These are phyloP conservation scores for Colletotrichum australisinense DNA, from an alignment of 2,329 filamentous ascomycete species.

Conservation along the genomic window DNA sequence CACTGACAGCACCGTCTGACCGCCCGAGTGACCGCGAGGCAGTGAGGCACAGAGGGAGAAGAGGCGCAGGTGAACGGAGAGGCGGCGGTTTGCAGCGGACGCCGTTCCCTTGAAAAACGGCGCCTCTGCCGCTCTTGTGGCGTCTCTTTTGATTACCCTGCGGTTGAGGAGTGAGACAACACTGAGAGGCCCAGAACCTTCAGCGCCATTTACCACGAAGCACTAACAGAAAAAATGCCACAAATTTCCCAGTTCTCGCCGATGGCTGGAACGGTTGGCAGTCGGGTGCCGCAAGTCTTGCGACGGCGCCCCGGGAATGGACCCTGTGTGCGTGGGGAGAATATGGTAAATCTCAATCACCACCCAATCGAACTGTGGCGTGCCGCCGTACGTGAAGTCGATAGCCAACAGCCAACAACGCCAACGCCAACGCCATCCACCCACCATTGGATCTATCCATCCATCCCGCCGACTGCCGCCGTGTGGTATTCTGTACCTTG, in stretches of 20 bases:
- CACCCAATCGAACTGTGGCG: not conserved
- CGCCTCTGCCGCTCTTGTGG: slow-evolving; percentile 4
- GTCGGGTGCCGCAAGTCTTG: not conserved
- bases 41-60: not conserved
- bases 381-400: not conserved
- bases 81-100: not conserved
- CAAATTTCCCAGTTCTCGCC: not conserved
- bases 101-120: not conserved
- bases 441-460: not conserved
- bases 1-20: not conserved
- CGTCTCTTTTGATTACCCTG: not conserved
- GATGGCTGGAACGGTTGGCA: not conserved
- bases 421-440: not conserved
- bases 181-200: not conserved
- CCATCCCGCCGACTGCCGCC: slow-evolving; percentile 1
- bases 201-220: not conserved
- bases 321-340: not conserved
- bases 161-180: not conserved
- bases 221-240: not conserved
- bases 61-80: not conserved
- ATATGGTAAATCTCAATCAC: not conserved
- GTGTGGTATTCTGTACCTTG: slow-evolving; percentile 1
- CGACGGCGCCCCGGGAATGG: not conserved
- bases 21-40: too few species aligned
- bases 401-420: not conserved